phyloP scores from a whole-genome alignment of 2,329 filamentous ascomycete genomes.

The Berkeleyomyces rouxiae region DNA sequence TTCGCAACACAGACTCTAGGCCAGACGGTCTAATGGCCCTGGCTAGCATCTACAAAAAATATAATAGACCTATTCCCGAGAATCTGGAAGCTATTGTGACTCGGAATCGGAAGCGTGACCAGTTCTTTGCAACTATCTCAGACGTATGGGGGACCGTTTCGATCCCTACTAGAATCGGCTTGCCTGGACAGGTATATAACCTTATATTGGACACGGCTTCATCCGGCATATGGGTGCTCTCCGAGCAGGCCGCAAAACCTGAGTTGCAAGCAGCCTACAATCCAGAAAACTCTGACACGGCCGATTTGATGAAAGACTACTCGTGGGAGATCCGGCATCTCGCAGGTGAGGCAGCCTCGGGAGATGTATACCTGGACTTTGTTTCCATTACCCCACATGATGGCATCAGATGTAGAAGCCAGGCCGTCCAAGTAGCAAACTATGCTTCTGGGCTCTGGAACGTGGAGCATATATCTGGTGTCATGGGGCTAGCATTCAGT shows the following conservation, averaged over 20 bases:
- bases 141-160: slow-evolving; percentile 18
- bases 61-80: slow-evolving; percentile 20
- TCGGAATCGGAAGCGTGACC: slow-evolving; percentile 16
- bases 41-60: slow-evolving; percentile 25
- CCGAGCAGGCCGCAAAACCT: slow-evolving; percentile 13
- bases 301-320: slow-evolving; percentile 17
- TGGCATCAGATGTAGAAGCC: slow-evolving; percentile 20
- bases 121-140: slow-evolving; percentile 17
- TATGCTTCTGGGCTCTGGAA: slow-evolving; percentile 26
- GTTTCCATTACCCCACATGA: slow-evolving; percentile 21
- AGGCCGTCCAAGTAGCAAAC: slow-evolving; percentile 26
- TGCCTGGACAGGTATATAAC: slow-evolving; percentile 21
- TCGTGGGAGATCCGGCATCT: slow-evolving; percentile 25
- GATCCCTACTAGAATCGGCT: slow-evolving; percentile 3
- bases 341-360: slow-evolving; percentile 27
- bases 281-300: slow-evolving; percentile 18
- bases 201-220: slow-evolving; percentile 29
- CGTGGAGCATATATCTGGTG: no score
- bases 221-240: slow-evolving; percentile 25
- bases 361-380: slow-evolving; percentile 28
- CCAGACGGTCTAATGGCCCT: slow-evolving; percentile 16
- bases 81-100: slow-evolving; percentile 18
- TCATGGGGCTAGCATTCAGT: slow-evolving; percentile 13
- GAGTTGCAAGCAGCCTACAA: slow-evolving; percentile 16
- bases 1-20: no score